Percentiles rank a stretch among this genome's conserved stretches.
Conservation (phyloP, 2,329 filamentous ascomycete species). For the Fusarium sublunatum region DNA sequence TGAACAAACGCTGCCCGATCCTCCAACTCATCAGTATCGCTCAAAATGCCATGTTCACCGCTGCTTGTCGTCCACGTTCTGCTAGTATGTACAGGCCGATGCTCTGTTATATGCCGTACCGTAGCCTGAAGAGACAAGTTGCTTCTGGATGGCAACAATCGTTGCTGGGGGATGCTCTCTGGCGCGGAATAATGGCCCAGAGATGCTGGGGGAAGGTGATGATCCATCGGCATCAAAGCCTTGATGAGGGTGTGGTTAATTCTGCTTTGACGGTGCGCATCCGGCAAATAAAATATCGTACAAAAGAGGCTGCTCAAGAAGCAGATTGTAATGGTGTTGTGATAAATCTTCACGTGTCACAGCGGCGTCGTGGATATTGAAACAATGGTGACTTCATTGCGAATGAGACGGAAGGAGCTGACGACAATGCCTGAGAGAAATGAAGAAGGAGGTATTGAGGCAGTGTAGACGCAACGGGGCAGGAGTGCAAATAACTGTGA, state of each 20-base stretch:
- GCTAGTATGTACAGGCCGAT: constrained; percentile 54
- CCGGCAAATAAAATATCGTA: constrained; percentile 28
- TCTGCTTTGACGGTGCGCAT: constrained; percentile 12
- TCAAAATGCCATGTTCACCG: constrained; percentile 59
- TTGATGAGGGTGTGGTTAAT: constrained; percentile 19
- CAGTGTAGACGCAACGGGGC: background rate
- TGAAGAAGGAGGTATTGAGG: constrained; percentile 16
- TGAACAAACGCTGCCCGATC: constrained; percentile 61
- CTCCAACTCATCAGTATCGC: constrained; percentile 62
- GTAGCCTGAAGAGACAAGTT: constrained; percentile 45
- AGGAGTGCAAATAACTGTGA: constrained; percentile 1
- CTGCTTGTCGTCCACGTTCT: constrained; percentile 69
- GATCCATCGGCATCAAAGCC: constrained; percentile 35
- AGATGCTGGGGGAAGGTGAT: constrained; percentile 15
- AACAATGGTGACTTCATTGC: constrained; percentile 40
- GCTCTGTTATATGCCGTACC: constrained; percentile 41
- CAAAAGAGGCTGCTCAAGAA: constrained; percentile 17
- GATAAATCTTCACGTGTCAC: constrained; percentile 38
- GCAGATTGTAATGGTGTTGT: constrained; percentile 13
- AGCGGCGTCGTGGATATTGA: constrained; percentile 20
- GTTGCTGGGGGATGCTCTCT: constrained; percentile 23
- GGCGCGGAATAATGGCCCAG: constrained; percentile 32
- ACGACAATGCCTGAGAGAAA: constrained; percentile 1
- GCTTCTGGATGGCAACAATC: constrained; percentile 43
- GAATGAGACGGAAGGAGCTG: constrained; percentile 18